Base-by-base conservation (phyloP, 441 rosid genomes). In the Mallotus japonicus region DNA sequence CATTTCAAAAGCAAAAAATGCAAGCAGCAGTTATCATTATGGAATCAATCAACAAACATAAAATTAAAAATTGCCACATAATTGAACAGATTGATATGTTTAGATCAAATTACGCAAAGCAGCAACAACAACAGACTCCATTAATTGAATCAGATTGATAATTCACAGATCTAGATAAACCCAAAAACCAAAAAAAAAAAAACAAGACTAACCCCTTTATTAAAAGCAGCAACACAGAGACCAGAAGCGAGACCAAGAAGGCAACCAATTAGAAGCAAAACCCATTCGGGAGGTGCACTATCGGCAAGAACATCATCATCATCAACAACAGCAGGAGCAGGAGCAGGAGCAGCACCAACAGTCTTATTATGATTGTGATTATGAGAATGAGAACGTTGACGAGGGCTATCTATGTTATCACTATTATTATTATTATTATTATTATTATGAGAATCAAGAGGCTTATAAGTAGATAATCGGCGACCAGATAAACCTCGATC, bases 201-300 rank as follows among this genome's bases (percentile, higher is more conserved):
- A 16, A 20, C 20, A 15, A 42, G 17, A 72, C 83, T 15, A 75
- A 93, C 98, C 86, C 96, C 98, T 67, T 83, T 85, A 70, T 88
- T 91, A 82, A 93, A 93, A n/a, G 89, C 93, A 46, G 98, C 96
- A 12, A 93, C 98, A 50, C 86, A 93, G 58, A 93, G 85, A 73
- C 97, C 98, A 32, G 97, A 86, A 59, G 96, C 93, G 24, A 93
- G 91, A 66, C 97, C 97, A 20, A 93, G 88, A 65, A 93, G 90
- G 83, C 97, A 90, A 3, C 97, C 90, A 57, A 93, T 81, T 24
- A 93, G 96, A 65, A 93, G 89, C 77, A 93, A 77, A 55, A 93
- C 97, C 96, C 98, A 91, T 66, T 93, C 97, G 44, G 97, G 98
- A 65, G 98, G 92, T 34, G 94, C 97, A 53, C 86, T 87, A 63